Base-by-base conservation (phyloP, 2,329 filamentous ascomycete species). In the Stemphylium lycopersici region DNA sequence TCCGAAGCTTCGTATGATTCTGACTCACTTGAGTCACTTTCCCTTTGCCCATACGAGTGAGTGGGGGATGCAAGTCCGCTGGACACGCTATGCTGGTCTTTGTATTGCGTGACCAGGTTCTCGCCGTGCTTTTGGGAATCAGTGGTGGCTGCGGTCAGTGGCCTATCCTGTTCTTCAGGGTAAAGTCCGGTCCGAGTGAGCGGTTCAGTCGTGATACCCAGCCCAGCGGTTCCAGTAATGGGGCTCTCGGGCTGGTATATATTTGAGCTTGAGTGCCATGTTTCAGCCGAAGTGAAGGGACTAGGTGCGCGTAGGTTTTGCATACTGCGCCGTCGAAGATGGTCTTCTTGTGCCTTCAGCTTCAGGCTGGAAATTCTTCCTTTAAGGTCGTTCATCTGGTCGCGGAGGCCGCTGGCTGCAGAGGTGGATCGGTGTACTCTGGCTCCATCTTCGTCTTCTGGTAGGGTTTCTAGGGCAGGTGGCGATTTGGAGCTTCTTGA, bases 381-480 rank as follows among this genome's bases (percentile, higher is more conserved):
- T 69, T 92, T 93, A 41, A 96, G 80, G 48, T 90, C 91, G 51
- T 89, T 87, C 84, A 96, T 90, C 71, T 96, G 91, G 61, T 91
- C 88, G 56, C 91, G 90, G 38, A 96, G 79, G 67, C 86, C 84
- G 7, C 88, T 86, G 68, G 87, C 83, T n/a, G 86, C 86, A 0
- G 91, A 93, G 12, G 86, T 81, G 2, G 90, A 87, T 15, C 90
- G 83, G 22, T 83, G 83, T 7, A 88, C 75, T 1, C 51, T 66
- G 31, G 64, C 62, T n/a, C 51, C 56, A 13, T 63, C 63, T 22
- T 68, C 70, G 32, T 78, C 76, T 56, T 81, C 79, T 4, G 65
- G 71, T 20, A 80, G 60, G 1, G 78, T 76, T 47, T 77, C 78
- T 20, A 81, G 62, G 3, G 67, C 62, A 38, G 69, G 63, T 16